A percentile compares a stretch with the other conserved stretches of the same genome.
Evolutionary conservation across 1,139 yeast species (phyloP).

Genomic region (Spathaspora jeffriesii): DNA sequence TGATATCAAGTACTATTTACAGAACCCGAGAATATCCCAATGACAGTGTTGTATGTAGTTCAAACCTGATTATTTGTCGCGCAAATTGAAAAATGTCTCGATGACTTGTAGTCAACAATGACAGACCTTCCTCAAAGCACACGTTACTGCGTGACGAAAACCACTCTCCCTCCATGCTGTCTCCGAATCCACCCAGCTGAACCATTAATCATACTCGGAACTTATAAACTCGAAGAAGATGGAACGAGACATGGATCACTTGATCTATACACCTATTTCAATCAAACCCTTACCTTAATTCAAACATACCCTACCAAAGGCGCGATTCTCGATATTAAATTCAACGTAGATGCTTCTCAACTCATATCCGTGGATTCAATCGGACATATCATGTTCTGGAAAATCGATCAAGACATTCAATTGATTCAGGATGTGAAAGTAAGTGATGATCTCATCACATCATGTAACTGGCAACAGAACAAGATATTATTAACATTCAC

Average conservation of each 20-base stretch:
- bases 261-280: constrained; percentile 51
- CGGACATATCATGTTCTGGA: constrained; percentile 74
- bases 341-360: constrained; percentile 49
- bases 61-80: no score
- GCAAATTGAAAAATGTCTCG: no score
- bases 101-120: no score
- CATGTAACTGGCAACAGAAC: constrained; percentile 41
- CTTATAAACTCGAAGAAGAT: constrained; percentile 68
- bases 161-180: constrained; percentile 83
- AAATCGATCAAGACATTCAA: constrained; percentile 19
- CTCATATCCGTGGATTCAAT: constrained; percentile 77
- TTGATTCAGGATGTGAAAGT: constrained; percentile 37
- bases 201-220: constrained; percentile 62
- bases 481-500: constrained; percentile 57
- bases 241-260: constrained; percentile 72
- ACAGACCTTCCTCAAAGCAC: constrained; percentile 11
- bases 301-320: constrained; percentile 29
- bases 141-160: constrained; percentile 28
- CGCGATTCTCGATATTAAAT: constrained; percentile 77
- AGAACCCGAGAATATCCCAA: no score
- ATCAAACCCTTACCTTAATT: constrained; percentile 9
- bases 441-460: constrained; percentile 57
- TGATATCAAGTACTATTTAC: no score
- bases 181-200: constrained; percentile 58
- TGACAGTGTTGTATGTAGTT: no score